Conservation (phyloP, 129 eudicot genomes). For the Mikania micrantha region DNA sequence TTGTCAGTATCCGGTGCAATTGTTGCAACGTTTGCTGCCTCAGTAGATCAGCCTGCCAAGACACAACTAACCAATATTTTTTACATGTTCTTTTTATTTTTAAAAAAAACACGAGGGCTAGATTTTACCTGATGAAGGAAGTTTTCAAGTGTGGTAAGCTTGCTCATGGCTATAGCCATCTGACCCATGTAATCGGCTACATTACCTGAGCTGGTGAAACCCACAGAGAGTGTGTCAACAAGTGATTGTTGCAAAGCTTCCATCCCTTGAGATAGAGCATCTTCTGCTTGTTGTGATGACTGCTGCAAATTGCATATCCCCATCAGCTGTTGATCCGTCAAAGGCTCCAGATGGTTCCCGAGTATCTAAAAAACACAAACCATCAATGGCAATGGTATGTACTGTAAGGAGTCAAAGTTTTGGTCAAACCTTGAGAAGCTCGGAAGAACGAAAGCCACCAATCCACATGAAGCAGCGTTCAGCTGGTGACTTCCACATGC, state of each 20-base stretch:
- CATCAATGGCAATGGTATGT: not conserved
- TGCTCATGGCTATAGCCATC: constrained; percentile 97
- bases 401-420: not conserved
- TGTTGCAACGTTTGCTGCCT: constrained; percentile 92
- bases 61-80: not conserved
- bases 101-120: not conserved
- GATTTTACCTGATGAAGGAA: constrained; percentile 78
- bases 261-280: constrained; percentile 97
- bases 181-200: constrained; percentile 95
- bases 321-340: constrained; percentile 85
- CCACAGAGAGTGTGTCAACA: constrained; percentile 67
- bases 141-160: constrained; percentile 81
- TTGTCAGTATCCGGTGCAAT: constrained; percentile 82
- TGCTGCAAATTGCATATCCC: constrained; percentile 90
- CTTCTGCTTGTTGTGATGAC: constrained; percentile 95
- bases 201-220: constrained; percentile 46
- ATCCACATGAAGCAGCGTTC: constrained; percentile 99
- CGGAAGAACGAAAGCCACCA: constrained; percentile 95
- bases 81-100: not conserved
- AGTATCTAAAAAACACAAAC: constrained; percentile 45
- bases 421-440: constrained; percentile 78
- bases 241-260: constrained; percentile 97
- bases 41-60: constrained; percentile 74
- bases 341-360: constrained; percentile 75
- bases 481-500: constrained; percentile 99